These are phyloP conservation scores for Hymenoscyphus repandus DNA, from an alignment of 2,329 filamentous ascomycete species.

Conservation along the genomic window DNA sequence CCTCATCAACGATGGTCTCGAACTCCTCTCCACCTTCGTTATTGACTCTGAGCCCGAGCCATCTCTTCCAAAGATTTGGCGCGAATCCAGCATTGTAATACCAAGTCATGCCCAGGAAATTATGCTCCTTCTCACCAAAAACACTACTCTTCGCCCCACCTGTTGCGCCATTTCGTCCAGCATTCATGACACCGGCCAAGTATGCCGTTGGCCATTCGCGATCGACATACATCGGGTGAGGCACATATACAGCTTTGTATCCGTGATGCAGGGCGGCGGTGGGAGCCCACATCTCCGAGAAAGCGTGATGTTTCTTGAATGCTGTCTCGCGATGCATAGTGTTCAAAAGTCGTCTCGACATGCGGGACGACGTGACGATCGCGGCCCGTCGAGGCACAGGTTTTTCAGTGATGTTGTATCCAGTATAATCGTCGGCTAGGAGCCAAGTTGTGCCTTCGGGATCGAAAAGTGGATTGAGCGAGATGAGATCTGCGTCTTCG, in stretches of 20 bases:
- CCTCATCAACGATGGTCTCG: slow-evolving; percentile 53
- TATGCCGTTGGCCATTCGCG: slow-evolving; percentile 78
- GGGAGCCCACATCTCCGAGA: slow-evolving; percentile 94
- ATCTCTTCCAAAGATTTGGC: slow-evolving; percentile 74
- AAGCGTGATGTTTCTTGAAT: slow-evolving; percentile 81
- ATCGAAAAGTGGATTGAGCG: slow-evolving; percentile 87
- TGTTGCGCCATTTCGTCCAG: slow-evolving; percentile 65
- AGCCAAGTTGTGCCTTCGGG: slow-evolving; percentile 83
- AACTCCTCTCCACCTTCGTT: slow-evolving; percentile 74
- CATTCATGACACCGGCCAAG: slow-evolving; percentile 75
- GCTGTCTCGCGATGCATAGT: slow-evolving; percentile 90
- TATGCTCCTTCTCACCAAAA: slow-evolving; percentile 82
- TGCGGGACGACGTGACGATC: slow-evolving; percentile 82
- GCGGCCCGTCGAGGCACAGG: slow-evolving; percentile 71
- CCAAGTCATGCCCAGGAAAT: slow-evolving; percentile 82
- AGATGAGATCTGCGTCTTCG: slow-evolving; percentile 88
- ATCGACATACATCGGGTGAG: slow-evolving; percentile 84
- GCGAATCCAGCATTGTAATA: slow-evolving; percentile 86
- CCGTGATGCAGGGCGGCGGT: slow-evolving; percentile 87
- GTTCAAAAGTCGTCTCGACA: slow-evolving; percentile 72
- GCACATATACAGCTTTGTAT: slow-evolving; percentile 85
- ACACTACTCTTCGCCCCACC: slow-evolving; percentile 69
- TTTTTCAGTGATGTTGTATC: slow-evolving; percentile 63
- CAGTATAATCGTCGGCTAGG: slow-evolving; percentile 76
- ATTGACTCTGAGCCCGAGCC: slow-evolving; percentile 77